phyloP scores from a whole-genome alignment of 139 green algal species.

The Volvox africanus region DNA sequence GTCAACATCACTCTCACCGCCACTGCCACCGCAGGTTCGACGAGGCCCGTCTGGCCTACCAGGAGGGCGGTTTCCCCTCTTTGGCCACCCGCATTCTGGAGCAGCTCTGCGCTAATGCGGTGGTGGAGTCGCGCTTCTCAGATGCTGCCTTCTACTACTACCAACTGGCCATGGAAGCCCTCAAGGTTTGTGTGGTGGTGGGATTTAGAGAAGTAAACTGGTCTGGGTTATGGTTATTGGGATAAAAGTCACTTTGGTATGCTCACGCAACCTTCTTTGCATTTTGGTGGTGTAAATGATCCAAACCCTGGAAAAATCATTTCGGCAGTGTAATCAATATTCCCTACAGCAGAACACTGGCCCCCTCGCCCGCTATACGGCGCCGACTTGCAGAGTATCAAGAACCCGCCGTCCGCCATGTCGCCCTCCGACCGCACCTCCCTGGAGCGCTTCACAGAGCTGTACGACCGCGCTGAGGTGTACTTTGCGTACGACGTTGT shows the following conservation, averaged over 20 bases:
- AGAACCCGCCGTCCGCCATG: conserved; percentile 56
- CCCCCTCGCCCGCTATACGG: too few species aligned
- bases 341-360: too few species aligned
- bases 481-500: conserved; percentile 87
- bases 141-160: conserved; percentile 79
- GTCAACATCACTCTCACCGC: too few species aligned
- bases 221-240: too few species aligned
- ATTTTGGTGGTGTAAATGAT: too few species aligned
- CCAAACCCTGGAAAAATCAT: too few species aligned
- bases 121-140: conserved; percentile 69
- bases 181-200: conserved; percentile 45
- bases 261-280: too few species aligned
- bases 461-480: conserved; percentile 77
- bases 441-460: conserved; percentile 69
- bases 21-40: conserved; percentile 45
- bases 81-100: conserved; percentile 72
- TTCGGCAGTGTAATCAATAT: too few species aligned
- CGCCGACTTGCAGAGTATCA: conserved; percentile 52
- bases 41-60: conserved; percentile 59
- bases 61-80: conserved; percentile 64
- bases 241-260: too few species aligned
- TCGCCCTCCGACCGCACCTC: conserved; percentile 48
- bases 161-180: conserved; percentile 75
- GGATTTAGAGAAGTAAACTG: too few species aligned
- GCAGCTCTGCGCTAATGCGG: conserved; percentile 75